Base-by-base conservation (phyloP, 176 grass and related monocot genomes). In the Hyparrhenia diplandra region DNA sequence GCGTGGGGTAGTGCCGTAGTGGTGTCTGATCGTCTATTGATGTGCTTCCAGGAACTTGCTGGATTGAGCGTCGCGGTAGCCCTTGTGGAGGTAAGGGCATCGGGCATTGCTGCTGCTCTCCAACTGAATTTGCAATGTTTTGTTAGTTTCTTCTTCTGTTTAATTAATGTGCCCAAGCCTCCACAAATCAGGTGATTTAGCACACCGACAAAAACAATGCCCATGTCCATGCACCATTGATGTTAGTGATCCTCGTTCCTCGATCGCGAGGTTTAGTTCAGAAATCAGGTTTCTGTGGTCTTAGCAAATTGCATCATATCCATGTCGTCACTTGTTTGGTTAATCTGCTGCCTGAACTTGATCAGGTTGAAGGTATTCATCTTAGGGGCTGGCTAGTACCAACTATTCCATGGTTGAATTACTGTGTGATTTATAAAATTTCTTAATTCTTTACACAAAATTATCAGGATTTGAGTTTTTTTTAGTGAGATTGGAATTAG, bases 1-100 rank as follows among this genome's bases (percentile, higher is more conserved):
- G 21, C 21, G 21, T 69, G 16, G 4, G 40, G 18, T 32, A 32
- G n/a, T n/a, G n/a, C n/a, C n/a, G 10, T 5, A 20, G 8, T 13
- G 29, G 16, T 14, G 31, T 10, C 32, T 68, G 61, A 71, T 36
- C 64, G 5, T 78, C 49, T 78, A 40, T 72, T 61, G 60, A 14
- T 60, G 35, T 36, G 51, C 25, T 77, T 78, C 23, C 81, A 98
- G 96, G 96, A 98, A 88, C 86, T 98, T 36, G 90, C 92, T 6
- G 92, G 96, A 54, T 77, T 98, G 68, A 95, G 96, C 67, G 92
- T 98, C 1, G 92, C 96, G 47, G 71, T 79, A 0, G 86, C 88
- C 2, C 71, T 98, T 25, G 84, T 84, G 13, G 90, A 98, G 92
- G 96, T 98, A 80, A 86, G 47, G 39, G 14, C 62, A 11, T 18